A percentile compares a stretch with the other conserved stretches of the same genome.
Conservation (phyloP, 345 rosid species). For the Nephelium lappaceum region DNA sequence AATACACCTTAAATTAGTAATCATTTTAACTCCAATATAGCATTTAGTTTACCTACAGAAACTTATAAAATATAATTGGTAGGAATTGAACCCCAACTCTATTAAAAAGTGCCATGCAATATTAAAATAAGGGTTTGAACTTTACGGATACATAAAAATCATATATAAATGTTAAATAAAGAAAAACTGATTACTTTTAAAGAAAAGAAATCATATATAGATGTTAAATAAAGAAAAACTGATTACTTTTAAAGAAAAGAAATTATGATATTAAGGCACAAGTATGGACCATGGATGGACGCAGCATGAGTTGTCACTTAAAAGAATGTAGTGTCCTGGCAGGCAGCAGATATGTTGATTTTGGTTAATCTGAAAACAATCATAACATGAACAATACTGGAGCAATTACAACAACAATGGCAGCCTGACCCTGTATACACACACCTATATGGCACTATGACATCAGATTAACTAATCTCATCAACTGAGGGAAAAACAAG, state of each 20-base stretch:
- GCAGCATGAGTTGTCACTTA: neutral
- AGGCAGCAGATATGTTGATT: neutral
- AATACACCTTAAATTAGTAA: too few species aligned
- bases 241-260: neutral
- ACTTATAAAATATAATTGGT: too few species aligned
- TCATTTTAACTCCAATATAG: too few species aligned
- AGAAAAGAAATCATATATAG: too few species aligned
- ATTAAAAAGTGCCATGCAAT: too few species aligned
- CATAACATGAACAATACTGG: conserved; percentile 4
- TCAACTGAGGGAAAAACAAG: neutral
- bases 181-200: neutral
- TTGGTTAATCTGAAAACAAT: neutral
- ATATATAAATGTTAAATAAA: too few species aligned
- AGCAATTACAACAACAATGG: neutral
- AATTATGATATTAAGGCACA: neutral
- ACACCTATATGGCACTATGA: neutral
- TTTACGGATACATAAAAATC: too few species aligned
- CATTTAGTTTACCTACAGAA: too few species aligned
- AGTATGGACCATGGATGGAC: neutral
- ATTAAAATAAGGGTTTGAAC: neutral
- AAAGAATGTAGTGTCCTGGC: neutral
- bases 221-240: too few species aligned
- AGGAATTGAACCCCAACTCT: too few species aligned
- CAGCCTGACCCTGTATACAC: neutral
- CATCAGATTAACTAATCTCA: neutral